Percentiles rank a stretch among this genome's conserved stretches.
Conservation (phyloP, 1,284 basidiomycete genomes). For the Ganoderma sinense region DNA sequence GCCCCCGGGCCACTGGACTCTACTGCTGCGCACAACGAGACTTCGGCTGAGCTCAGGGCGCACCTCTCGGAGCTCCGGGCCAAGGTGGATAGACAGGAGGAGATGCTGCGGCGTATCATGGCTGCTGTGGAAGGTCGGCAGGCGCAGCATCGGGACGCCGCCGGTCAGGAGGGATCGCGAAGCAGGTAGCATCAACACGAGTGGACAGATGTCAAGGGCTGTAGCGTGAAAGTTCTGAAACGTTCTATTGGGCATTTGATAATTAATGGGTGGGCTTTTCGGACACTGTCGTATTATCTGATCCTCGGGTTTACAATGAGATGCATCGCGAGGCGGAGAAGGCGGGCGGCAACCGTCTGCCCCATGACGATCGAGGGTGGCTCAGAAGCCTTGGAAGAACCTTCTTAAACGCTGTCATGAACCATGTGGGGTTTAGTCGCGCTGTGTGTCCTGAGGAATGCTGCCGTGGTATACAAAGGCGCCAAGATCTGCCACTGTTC, state of each 20-base stretch:
- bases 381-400: neutral
- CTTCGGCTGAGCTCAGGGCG: slow-evolving; percentile 54
- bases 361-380: neutral
- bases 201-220: neutral
- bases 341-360: neutral
- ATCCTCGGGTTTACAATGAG: neutral
- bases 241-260: neutral
- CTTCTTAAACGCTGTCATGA: neutral
- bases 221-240: neutral
- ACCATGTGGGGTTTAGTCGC: neutral
- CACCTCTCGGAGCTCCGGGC: slow-evolving; percentile 65
- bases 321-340: neutral
- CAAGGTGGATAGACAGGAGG: slow-evolving; percentile 62
- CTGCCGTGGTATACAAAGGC: neutral
- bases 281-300: neutral
- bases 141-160: slow-evolving; percentile 1
- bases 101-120: slow-evolving; percentile 55
- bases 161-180: slow-evolving; percentile 17
- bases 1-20: neutral
- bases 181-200: slow-evolving; percentile 24
- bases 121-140: slow-evolving; percentile 43
- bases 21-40: neutral
- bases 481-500: neutral
- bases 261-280: neutral
- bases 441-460: neutral